Evolutionary conservation across 2,329 filamentous ascomycete species (phyloP), one percentile per base, ranked within the genome.

Genomic region (Microcera coccophila): DNA sequence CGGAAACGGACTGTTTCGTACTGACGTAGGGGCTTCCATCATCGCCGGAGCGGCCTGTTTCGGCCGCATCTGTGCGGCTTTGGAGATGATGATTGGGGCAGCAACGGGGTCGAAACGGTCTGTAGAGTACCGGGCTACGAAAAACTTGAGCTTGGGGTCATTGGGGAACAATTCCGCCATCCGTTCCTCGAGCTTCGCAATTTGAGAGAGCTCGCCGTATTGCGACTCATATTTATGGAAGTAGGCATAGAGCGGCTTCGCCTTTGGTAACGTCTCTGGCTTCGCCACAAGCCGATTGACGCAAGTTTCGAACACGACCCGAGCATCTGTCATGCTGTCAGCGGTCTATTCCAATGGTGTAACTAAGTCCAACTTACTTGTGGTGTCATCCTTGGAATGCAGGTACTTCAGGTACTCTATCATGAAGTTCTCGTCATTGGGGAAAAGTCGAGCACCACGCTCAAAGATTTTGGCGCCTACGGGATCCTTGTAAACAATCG

Each of bases 391-490:
- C 62, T 87, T 89, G 11, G 87, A 85, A 57, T 97, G 86, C 46
- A 98, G 72, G 65, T 95, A 93, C 70, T 95, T 96, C 57, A 98
- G 75, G 64, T 98, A 97, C 65, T 97, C 90, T 39, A 98, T 77
- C 50, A 94, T 89, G 67, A 97, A 97, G 44, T 82, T 77, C 63
- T 95, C 90, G 58, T 97, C 91, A 37, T 94, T 88, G 0, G 91
- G 91, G 61, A 97, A 98, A 11, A 98, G 74, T 60, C 89, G 93
- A 50, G 91, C 83, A 16, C 93, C 93, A 35, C 91, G 85, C 62
- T 98, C 93, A 54, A 97, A 95, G 47, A 98, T 97, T 69, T 93
- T 96, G 33, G 86, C 87, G 2, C 90, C 91, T 1, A 93, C 88
- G 1, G 84, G 80, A 58, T 97, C 93, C 60, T 95, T 93, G 67